Conservation (phyloP, 164 flowering plant species). For the Tinospora cordifolia region DNA sequence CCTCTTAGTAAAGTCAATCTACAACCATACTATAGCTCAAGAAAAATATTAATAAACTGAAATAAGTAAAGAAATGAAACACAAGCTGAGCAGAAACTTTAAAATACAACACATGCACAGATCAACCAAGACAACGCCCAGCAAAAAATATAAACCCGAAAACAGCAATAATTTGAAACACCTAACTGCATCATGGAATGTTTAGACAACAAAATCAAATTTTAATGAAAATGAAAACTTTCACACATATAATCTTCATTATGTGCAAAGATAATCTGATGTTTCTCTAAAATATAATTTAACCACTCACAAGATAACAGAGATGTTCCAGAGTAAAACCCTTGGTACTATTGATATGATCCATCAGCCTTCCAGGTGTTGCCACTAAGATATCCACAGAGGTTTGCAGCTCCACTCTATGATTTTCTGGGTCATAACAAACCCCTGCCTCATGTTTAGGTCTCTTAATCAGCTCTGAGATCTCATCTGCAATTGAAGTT, state of each 20-base stretch:
- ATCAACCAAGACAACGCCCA: not conserved
- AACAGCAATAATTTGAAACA: not conserved
- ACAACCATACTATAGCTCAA: not conserved
- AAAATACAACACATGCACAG: not conserved
- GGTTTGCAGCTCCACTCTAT: constrained; percentile 33
- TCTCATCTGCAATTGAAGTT: constrained; percentile 76
- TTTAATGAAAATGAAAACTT: not conserved
- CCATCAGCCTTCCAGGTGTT: constrained; percentile 94
- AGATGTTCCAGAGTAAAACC: constrained; percentile 94
- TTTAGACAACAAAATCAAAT: not conserved
- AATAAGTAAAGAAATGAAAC: not conserved
- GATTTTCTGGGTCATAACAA: constrained; percentile 62
- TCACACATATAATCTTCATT: not conserved
- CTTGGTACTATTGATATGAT: constrained; percentile 70
- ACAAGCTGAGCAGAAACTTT: not conserved
- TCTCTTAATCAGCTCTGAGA: constrained; percentile 53
- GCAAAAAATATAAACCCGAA: not conserved
- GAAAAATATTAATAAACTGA: not conserved
- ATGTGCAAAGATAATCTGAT: no score
- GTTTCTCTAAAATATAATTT: not conserved
- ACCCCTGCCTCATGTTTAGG: constrained; percentile 56
- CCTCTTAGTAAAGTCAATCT: not conserved
- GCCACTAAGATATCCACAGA: constrained; percentile 87
- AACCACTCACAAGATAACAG: constrained; percentile 61
- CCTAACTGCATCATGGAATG: not conserved